Evolutionary conservation across 805 yeast species (phyloP), one percentile per base, ranked within the genome.

Genomic region (Metschnikowia corniflorae): DNA sequence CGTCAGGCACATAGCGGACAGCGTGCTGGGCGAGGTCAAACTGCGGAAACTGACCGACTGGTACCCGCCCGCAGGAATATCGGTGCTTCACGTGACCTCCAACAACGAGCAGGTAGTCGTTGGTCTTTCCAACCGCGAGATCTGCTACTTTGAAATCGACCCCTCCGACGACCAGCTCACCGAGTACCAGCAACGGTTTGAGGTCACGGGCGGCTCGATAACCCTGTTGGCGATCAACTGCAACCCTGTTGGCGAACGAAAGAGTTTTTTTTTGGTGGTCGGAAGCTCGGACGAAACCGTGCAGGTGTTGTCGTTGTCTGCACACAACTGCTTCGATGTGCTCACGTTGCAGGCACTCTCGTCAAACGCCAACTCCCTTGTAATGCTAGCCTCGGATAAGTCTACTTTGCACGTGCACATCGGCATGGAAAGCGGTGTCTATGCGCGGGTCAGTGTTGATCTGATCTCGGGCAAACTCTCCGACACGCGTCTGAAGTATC

Each of bases 341-440:
- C 48, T 85, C 5, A 68, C 84, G 1, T 67, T 81, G 14, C 94
- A 87, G 56, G 81, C 78, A 1, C 56, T 89, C 16, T 71, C 80
- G 26, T 74, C 87, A 3, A 56, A 49, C 28, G 40, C 60, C 21
- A 41, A 56, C 2, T 57, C 66, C 0, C 44, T 64, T 7, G 44
- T 58, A 17, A 46, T 65, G 46, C 13, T 33, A 17, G 49, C 33
- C 3, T 33, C 34, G 26, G 49, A 38, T 37, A 24, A 41, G 42
- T 28, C 22, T 31, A 41, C 47, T 1, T 39, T 63, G 3, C 69
- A 63, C 40, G 70, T 85, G 8, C 94, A 88, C 57, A 73, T 87
- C 33, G 97, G 97, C 2, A 70, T 88, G 68, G 72, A 63, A n/a
- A 86, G 80, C 56, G 97, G 97, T 15, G 77, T 89, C 1, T 86